Evolutionary conservation across 495 filamentous ascomycete genomes (phyloP), one percentile per base, ranked within the genome.

Genomic region (Hypoxylon crocopeplum): DNA sequence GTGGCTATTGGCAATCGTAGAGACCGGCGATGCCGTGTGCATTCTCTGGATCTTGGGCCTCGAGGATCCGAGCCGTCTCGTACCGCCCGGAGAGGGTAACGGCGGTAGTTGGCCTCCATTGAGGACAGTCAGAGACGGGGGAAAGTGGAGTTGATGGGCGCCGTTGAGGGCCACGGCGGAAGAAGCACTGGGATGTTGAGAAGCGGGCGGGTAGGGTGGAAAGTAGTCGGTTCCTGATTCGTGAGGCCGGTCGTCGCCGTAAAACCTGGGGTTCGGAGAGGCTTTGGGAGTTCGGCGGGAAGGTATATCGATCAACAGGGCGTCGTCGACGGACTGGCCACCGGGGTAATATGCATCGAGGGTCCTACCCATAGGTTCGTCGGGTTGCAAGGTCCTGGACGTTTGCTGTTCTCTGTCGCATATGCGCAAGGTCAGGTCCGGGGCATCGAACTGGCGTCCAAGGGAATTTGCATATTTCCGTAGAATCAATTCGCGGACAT

Each of bases 381-480:
- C 93, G 2, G 94, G 94, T 17, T 86, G 88, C 55, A 98, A 75
- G 5, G 82, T 71, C 21, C 93, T 85, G 64, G 92, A 91, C 20
- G 79, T 75, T 53, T 93, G 86, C 47, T 92, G 79, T 72, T 98
- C 94, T 15, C 93, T 88, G n/a, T 93, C 81, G 71, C 92, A 90
- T 68, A 96, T 96, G 24, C 77, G 88, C 50, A 97, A 84, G 11
- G 84, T 82, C 48, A 98, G 77, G 72, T 98, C 94, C 16, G 94
- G 95, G 12, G 94, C 79, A 75, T 98, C 94, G 64, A 91, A 97
- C 19, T 79, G 88, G 64, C 84, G 86, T 6, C 93, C 95, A 22
- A 98, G 76, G 7, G 92, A 93, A 73, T 98, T 98, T 44, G 84
- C 85, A 70, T 97, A 98, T 75, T 97, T 98, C 60, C 83, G 84